These are phyloP conservation scores for Gastrolobium bilobum DNA, from an alignment of 306 rosid species.

Conservation along the genomic window DNA sequence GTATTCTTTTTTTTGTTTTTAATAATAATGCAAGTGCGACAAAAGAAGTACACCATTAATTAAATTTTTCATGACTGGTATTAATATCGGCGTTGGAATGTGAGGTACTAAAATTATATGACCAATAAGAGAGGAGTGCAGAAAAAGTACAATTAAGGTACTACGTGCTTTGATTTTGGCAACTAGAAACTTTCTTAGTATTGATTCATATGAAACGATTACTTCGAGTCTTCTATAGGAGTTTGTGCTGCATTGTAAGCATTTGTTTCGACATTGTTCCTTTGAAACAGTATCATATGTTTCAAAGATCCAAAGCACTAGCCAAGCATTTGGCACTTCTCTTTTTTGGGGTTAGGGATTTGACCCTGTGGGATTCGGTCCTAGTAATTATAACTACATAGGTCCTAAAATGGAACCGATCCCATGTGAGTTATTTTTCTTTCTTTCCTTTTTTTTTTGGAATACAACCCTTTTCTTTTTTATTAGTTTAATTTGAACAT, in stretches of 20 bases:
- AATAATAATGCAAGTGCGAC: slow-evolving; percentile 31
- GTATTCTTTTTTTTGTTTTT: background rate
- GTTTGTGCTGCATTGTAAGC: slow-evolving; percentile 28
- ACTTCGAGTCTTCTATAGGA: slow-evolving; percentile 30
- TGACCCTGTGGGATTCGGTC: slow-evolving; percentile 45
- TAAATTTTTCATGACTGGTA: background rate
- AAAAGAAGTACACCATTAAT: background rate
- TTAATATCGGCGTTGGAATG: slow-evolving; percentile 12
- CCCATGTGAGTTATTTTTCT: background rate
- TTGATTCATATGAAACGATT: slow-evolving; percentile 34
- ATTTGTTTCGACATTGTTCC: slow-evolving; percentile 17
- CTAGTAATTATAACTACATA: slow-evolving; percentile 41
- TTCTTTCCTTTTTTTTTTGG: background rate
- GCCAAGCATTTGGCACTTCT: slow-evolving; percentile 37
- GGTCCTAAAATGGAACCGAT: slow-evolving; percentile 32
- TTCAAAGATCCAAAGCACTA: slow-evolving; percentile 42
- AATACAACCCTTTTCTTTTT: no score
- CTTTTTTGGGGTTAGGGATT: slow-evolving; percentile 26
- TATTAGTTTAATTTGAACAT: slow-evolving; percentile 19
- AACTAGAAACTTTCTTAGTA: slow-evolving; percentile 4
- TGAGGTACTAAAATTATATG: slow-evolving; percentile 7
- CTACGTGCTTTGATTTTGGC: slow-evolving; percentile 30
- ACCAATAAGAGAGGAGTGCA: slow-evolving; percentile 13
- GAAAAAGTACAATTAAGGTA: slow-evolving; percentile 45
- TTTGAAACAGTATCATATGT: slow-evolving; percentile 33